Conservation (phyloP, 192 early-diverging fungal species). For the Umbelopsis isabellina region DNA sequence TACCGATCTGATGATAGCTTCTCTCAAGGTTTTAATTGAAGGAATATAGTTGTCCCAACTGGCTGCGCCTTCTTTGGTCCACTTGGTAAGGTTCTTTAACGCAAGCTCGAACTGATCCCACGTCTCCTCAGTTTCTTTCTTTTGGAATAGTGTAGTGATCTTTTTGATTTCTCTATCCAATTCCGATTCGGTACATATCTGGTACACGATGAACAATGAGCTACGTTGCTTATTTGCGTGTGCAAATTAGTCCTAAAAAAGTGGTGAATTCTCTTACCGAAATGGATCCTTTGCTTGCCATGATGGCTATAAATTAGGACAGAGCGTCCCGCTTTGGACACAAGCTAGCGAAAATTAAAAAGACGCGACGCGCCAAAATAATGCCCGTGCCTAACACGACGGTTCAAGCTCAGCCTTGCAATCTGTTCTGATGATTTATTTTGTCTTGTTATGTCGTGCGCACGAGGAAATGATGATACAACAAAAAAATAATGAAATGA, state of each 20-base stretch:
- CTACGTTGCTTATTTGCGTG: too few relatives aligned
- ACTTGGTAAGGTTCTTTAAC: slow-evolving; percentile 48
- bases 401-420: neutral
- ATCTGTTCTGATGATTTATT: too few relatives aligned
- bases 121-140: slow-evolving; percentile 73
- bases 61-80: slow-evolving; percentile 46
- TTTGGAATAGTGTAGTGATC: slow-evolving; percentile 39
- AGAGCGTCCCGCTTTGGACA: neutral
- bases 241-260: too few relatives aligned
- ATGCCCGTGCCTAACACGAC: neutral
- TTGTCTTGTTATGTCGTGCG: slow-evolving; percentile 5
- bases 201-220: neutral
- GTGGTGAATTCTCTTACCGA: neutral
- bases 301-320: neutral
- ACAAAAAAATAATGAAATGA: slow-evolving; percentile 3
- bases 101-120: slow-evolving; percentile 68
- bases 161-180: slow-evolving; percentile 45
- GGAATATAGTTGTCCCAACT: slow-evolving; percentile 49
- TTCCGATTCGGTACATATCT: slow-evolving; percentile 25
- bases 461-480: slow-evolving; percentile 13
- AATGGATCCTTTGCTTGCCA: slow-evolving; percentile 17
- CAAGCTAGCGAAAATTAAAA: neutral
- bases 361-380: neutral
- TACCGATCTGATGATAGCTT: slow-evolving; percentile 57
- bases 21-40: slow-evolving; percentile 51